These are phyloP conservation scores for Ophiosphaerella korrae DNA, from an alignment of 2,329 filamentous ascomycete species.

Conservation along the genomic window DNA sequence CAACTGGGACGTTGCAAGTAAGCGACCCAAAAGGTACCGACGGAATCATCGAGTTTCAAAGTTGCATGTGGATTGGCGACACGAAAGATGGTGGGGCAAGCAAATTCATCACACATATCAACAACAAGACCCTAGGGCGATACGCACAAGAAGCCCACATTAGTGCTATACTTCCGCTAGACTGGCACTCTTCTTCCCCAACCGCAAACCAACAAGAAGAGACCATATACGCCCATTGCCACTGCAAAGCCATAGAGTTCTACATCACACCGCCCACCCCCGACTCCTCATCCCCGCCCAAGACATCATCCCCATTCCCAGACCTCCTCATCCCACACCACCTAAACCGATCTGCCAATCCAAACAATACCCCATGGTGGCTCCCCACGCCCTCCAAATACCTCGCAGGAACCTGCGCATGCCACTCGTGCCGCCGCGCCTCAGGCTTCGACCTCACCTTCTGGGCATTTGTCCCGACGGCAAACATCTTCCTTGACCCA, in stretches of 20 bases:
- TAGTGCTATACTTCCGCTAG: no score
- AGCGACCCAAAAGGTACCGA: constrained; percentile 33
- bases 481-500: constrained; percentile 46
- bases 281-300: constrained; percentile 22
- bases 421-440: constrained; percentile 53
- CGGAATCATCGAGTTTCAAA: constrained; percentile 34
- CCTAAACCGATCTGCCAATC: constrained; percentile 14
- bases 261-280: constrained; percentile 42
- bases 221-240: constrained; percentile 49
- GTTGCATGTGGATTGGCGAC: constrained; percentile 56
- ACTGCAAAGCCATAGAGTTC: constrained; percentile 55
- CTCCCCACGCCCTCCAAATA: constrained; percentile 45
- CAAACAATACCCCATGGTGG: constrained; percentile 29
- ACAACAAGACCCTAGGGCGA: constrained; percentile 26
- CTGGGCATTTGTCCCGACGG: constrained; percentile 53
- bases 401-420: constrained; percentile 52
- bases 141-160: constrained; percentile 21
- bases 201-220: background rate
- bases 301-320: constrained; percentile 47
- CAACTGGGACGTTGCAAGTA: constrained; percentile 48
- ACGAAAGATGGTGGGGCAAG: constrained; percentile 59
- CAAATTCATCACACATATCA: constrained; percentile 50
- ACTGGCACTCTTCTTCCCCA: no score
- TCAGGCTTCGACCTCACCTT: constrained; percentile 52
- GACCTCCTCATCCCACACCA: constrained; percentile 39